Percentiles rank a stretch among this genome's conserved stretches.
Conservation (phyloP, 2,329 filamentous ascomycete genomes). For the Trichoderma asperellum region DNA sequence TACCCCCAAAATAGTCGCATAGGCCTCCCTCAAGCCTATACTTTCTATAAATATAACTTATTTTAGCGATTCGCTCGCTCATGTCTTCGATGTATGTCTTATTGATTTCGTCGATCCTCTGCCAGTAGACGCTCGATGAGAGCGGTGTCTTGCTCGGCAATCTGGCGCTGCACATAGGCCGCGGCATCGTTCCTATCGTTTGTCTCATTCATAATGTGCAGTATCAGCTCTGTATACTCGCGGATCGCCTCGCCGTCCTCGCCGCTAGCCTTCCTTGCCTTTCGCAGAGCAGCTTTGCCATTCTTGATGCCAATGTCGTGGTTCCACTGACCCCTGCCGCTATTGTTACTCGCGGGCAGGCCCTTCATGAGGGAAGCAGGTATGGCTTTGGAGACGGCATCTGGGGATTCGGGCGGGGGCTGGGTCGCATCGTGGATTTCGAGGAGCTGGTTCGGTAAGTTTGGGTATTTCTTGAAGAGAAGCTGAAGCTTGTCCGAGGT, state of each 20-base stretch:
- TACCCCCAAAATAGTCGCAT: constrained; percentile 17
- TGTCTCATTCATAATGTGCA: constrained; percentile 50
- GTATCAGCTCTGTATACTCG: constrained; percentile 63
- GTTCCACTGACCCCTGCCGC: constrained; percentile 55
- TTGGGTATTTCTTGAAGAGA: constrained; percentile 59
- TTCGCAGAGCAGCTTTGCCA: constrained; percentile 58
- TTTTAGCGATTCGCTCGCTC: neutral
- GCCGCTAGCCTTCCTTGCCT: constrained; percentile 53
- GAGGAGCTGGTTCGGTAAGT: constrained; percentile 51
- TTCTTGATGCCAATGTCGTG: constrained; percentile 60
- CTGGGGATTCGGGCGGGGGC: constrained; percentile 44
- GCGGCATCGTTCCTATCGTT: constrained; percentile 39
- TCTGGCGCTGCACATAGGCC: constrained; percentile 49
- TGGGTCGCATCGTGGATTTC: constrained; percentile 56
- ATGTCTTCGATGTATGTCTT: neutral
- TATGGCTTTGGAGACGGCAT: constrained; percentile 37
- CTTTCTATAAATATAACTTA: neutral
- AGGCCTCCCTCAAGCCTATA: neutral
- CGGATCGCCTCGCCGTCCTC: constrained; percentile 62
- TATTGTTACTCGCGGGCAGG: constrained; percentile 28
- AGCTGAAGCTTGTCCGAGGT: constrained; percentile 53
- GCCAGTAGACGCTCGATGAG: constrained; percentile 55
- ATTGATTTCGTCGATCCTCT: constrained; percentile 45
- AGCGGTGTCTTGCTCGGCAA: constrained; percentile 52
- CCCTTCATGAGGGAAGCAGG: constrained; percentile 43